These are phyloP conservation scores for Juglanconis juglandina DNA, from an alignment of 2,329 filamentous ascomycete genomes.

Conservation along the genomic window DNA sequence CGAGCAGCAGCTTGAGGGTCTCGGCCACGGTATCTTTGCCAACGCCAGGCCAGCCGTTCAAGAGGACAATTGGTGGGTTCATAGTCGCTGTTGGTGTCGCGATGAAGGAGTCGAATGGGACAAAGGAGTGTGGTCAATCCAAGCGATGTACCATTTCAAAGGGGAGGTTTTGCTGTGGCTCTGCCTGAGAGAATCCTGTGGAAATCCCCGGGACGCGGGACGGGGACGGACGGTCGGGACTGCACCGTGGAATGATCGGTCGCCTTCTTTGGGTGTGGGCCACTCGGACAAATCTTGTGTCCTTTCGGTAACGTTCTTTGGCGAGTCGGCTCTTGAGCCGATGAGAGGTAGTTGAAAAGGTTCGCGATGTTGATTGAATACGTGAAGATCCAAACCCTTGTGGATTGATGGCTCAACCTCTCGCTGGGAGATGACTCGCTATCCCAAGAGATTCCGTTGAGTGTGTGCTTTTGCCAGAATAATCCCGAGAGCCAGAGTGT, in stretches of 20 bases:
- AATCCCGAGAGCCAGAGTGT: no score
- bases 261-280: no score
- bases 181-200: background rate
- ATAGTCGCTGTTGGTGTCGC: background rate
- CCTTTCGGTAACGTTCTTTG: no score
- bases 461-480: no score
- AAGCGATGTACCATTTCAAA: background rate
- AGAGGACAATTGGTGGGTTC: constrained; percentile 22
- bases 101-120: background rate
- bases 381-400: no score
- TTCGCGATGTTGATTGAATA: no score
- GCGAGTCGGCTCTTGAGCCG: no score
- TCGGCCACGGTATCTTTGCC: constrained; percentile 32
- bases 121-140: background rate
- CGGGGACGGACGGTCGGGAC: background rate
- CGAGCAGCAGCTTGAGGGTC: constrained; percentile 28
- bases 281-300: background rate
- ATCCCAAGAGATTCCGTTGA: no score
- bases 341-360: no score
- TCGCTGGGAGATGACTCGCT: no score
- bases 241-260: background rate
- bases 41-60: constrained; percentile 33
- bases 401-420: no score
- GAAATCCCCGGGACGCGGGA: background rate
- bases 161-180: background rate